Evolutionary conservation across 768 basidiomycete genomes (phyloP), one percentile per base, ranked within the genome.

Genomic region (Naematelia aurantialba): DNA sequence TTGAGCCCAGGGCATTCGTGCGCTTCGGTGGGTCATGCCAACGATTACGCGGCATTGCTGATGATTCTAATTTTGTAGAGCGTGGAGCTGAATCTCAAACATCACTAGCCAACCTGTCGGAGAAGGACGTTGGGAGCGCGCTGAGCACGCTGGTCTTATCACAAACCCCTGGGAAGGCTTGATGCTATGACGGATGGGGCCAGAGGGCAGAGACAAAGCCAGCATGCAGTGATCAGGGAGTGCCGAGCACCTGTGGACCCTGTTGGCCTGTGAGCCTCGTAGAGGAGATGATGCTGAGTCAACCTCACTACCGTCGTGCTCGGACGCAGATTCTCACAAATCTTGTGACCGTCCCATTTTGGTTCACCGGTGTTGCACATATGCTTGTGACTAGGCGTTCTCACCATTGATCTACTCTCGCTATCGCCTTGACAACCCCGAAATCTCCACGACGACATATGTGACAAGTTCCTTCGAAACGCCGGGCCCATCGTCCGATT

Each of bases 1-100:
- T 76, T 17, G 69, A 70, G 42, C 72, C 77, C 0, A 61, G 66
- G 55, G 76, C 70, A 12, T 74, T 76, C 46, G 77, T 74, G 17
- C 59, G 77, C 34, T 78, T 75, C 51, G 77, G 77, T 78, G 52
- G 54, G 77, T 68, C 42, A 10, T 31, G 11, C 48, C 17, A n/a
- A 12, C 45, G 10, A 39, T 8, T 39, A 39, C 34, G 8, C 8
- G 8, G 34, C 17, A 17, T 39, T 8, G 34, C 34, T 39, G 34
- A 39, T 17, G 34, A 8, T 8, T 8, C 8, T 39, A 17, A 8
- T 39, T 39, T 17, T 39, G 34, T 39, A 78, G 76, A 78, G 58
- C 67, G 71, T 22, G 76, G 76, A 2, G 65, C 61, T 19, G 76
- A 78, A 58, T 65, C 64, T 0, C 68, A 73, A 48, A 68, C 65